phyloP scores from a whole-genome alignment of 1,139 yeast genomes.

The Saccharomyces pastorianus region DNA sequence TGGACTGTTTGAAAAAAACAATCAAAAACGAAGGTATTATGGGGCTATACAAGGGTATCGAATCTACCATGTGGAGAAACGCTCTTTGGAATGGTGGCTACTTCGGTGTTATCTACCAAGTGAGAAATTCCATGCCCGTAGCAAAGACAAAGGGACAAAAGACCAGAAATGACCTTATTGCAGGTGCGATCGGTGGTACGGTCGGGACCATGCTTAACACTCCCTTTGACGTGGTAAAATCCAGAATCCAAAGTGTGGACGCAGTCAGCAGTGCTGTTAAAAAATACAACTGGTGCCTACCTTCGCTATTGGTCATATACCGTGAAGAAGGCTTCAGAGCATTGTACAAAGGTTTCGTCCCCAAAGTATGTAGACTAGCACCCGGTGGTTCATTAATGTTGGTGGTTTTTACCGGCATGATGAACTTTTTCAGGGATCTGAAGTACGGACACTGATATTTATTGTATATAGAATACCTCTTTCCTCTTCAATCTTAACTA shows the following conservation, averaged over 20 bases:
- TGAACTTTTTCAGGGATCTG: conserved; percentile 77
- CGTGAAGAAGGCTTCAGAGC: conserved; percentile 88
- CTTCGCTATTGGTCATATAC: conserved; percentile 66
- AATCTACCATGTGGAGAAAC: conserved; percentile 97
- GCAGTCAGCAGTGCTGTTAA: conserved; percentile 52
- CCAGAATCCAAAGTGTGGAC: conserved; percentile 67
- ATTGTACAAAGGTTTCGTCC: conserved; percentile 88
- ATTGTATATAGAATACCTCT: background rate
- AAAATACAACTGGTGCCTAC: conserved; percentile 88
- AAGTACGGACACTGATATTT: conserved; percentile 5
- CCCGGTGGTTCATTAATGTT: conserved; percentile 98
- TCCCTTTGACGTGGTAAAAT: conserved; percentile 96
- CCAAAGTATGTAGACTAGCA: conserved; percentile 94
- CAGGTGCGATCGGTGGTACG: conserved; percentile 96
- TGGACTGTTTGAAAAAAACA: conserved; percentile 71
- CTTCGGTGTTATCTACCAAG: conserved; percentile 89
- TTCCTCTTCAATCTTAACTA: background rate
- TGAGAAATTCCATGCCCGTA: conserved; percentile 68
- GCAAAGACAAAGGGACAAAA: conserved; percentile 63
- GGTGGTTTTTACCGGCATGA: conserved; percentile 88
- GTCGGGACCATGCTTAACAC: conserved; percentile 90
- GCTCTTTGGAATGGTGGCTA: conserved; percentile 96
- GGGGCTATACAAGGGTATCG: conserved; percentile 89
- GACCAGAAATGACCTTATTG: conserved; percentile 76
- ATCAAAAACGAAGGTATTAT: conserved; percentile 67